Base-by-base conservation (phyloP, 306 rosid genomes). In the Gillenia trifoliata region DNA sequence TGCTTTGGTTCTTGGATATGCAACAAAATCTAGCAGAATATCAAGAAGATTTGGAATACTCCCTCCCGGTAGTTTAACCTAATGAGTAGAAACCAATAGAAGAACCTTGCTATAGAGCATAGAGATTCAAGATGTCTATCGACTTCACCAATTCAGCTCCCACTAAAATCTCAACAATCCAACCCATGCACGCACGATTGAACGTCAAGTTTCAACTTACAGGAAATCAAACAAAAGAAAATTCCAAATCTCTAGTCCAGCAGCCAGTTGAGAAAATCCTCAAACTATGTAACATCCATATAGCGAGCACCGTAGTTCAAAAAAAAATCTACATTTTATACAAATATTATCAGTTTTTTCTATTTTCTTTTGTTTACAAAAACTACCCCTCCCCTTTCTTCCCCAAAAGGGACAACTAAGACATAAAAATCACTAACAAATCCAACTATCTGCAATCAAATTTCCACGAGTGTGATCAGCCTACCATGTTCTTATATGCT, bases 381-480 rank as follows among this genome's bases (percentile, higher is more conserved):
- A 30, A 61, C 64, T 66, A 31, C 41, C 55, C 54, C 31, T 45
- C 68, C 68, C 72, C 61, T 57, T 45, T 55, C 30, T 13, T 36
- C 66, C 75, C 75, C 34, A 7, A 15, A 16, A 23, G 19, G 52
- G 29, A 43, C 41, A 36, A 36, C 41, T 25, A 69, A 11, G 28
- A 68, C 7, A 49, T 15, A 36, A 60, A 71, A n/a, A 10, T 80
- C 68, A 40, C 69, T 40, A 73, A 29, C 28, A 66, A 41, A 43
- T 66, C 52, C 65, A 61, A 80, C 83, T 77, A 67, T 68, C 76
- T 68, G 85, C 76, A 64, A 43, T 34, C 71, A 29, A 57, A 61
- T 70, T 30, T 77, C 65, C 13, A 11, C 26, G 22, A n/a, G 36
- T 50, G 61, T 13, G 52, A 13, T 19, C 36, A 16, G 66, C 22